phyloP scores from a whole-genome alignment of 352 stramenopile species.

The Phytophthora tentaculata region DNA sequence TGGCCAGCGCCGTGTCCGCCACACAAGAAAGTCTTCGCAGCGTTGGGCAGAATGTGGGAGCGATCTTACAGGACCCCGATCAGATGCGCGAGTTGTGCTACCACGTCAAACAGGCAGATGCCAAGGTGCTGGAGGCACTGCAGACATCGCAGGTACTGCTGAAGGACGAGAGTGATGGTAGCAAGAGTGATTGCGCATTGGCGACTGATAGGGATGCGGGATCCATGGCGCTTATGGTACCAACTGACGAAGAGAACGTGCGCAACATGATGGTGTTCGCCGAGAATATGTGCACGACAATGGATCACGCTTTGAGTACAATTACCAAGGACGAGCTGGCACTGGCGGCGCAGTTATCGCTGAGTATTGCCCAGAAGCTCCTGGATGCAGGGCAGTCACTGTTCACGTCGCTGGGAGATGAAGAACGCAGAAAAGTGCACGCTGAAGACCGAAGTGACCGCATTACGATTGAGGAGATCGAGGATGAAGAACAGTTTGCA shows the following conservation, averaged over 20 bases:
- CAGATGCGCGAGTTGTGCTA: conserved; percentile 66
- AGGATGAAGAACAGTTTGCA: conserved; percentile 37
- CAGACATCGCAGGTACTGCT: conserved; percentile 31
- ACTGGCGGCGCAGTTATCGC: conserved; percentile 71
- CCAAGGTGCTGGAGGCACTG: conserved; percentile 54
- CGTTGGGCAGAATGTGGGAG: conserved; percentile 56
- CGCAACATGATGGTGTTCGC: conserved; percentile 77
- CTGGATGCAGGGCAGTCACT: conserved; percentile 71
- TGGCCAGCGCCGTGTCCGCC: conserved; percentile 60
- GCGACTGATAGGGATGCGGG: neutral
- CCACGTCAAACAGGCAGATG: conserved; percentile 56
- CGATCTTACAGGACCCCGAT: conserved; percentile 67
- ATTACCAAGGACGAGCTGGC: conserved; percentile 78
- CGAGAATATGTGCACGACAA: conserved; percentile 76
- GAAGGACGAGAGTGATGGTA: conserved; percentile 20
- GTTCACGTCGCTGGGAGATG: conserved; percentile 76
- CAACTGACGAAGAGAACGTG: conserved; percentile 70
- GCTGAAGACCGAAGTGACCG: conserved; percentile 48
- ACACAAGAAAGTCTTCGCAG: conserved; percentile 73
- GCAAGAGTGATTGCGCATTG: conserved; percentile 14
- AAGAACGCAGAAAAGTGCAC: conserved; percentile 49
- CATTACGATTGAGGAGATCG: conserved; percentile 79
- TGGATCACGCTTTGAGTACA: conserved; percentile 76
- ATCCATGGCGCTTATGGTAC: conserved; percentile 24
- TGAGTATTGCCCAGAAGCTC: conserved; percentile 77